Evolutionary conservation across 306 rosid species (phyloP), one percentile per base, ranked within the genome.

Genomic region (Hippophae gyantsensis): DNA sequence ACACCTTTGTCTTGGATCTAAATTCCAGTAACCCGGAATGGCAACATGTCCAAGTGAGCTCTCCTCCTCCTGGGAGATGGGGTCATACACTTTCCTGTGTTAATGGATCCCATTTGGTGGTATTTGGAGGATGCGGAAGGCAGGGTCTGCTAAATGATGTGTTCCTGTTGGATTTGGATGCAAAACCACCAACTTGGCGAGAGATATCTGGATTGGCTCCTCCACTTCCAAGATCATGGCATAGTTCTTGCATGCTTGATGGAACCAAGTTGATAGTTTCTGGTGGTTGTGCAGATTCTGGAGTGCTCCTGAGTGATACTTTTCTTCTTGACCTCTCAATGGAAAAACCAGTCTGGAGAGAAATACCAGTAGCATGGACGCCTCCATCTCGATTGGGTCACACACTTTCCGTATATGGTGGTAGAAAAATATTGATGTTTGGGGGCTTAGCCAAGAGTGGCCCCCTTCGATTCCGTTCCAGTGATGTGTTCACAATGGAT

Each of bases 41-140:
- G 99, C 89, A 88, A 68, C 95, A 86, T 56, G 95, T 93, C 61
- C 96, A 88, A 61, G 99, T 93, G 70, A 88, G 95, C 78, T 93
- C 99, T 50, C 99, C 99, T 65, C 99, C 99, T 51, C 99, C 95
- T 32, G 99, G 99, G 60, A 92, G 99, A 27, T 93, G 99, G 97
- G 97, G 97, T 56, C 99, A 93, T 69, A 93, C 99, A 56, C 88
- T 93, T 70, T 82, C 99, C 56, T 93, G 99, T 77, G 88, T 93
- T 51, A 92, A 92, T 74, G 99, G 97, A 56, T 93, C 99, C 52
- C 81, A 72, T 65, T 80, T 93, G 70, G 99, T 93, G 77, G 95
- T 93, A 52, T 93, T 93, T 75, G 99, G 99, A 73, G 99, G 99
- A 60, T 93, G 99, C 77, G 99, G 99, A 62, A 88, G 64, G 66